Base-by-base conservation (phyloP, 2,329 filamentous ascomycete genomes). In the Talaromyces islandicus region DNA sequence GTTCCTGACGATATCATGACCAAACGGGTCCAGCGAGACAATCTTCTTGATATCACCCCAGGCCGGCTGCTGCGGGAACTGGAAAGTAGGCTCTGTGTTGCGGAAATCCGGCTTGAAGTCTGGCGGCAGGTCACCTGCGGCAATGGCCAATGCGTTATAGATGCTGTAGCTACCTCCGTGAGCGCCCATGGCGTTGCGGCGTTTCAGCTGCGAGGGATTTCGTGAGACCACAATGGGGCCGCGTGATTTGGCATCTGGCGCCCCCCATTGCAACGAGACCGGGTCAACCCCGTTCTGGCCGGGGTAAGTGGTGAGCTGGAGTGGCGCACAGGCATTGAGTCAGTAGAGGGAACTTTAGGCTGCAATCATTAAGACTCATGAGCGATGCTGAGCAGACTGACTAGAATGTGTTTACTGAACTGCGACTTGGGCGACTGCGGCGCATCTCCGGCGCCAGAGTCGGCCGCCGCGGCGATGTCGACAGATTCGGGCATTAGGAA, bases 1-100 rank as follows among this genome's bases (percentile, higher is more conserved):
- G 63, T 93, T 86, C 64, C 89, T 89, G 78, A 88, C 96, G 46
- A 95, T 77, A 62, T 96, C 79, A 77, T 97, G 94, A 7, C 94
- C 93, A 73, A 89, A 90, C 0, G 93, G 93, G 71, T 97, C 94
- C 91, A 99, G 96, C 19, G 93, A 91, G 14, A 97, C 93, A 64
- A 99, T 97, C 80, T 97, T 97, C 75, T 91, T 91, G 69, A 84
- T 85, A 71, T 96, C 90, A 27, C 84, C 85, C 93, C 93, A 99
- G 76, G 94, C 86, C 7, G 90, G 87, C 68, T 96, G 96, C 7
- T 91, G 92, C 0, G 92, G 92, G 70, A 97, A 91, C 57, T 88
- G 85, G 24, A 86, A 90, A n/a, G 92, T 92, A 12, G 94, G 94
- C 73, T 97, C 90, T 10, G 92, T 96, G 74, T 97, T 91, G 63